Conservation (phyloP, 768 basidiomycete genomes). For the Obba rivulosa region DNA sequence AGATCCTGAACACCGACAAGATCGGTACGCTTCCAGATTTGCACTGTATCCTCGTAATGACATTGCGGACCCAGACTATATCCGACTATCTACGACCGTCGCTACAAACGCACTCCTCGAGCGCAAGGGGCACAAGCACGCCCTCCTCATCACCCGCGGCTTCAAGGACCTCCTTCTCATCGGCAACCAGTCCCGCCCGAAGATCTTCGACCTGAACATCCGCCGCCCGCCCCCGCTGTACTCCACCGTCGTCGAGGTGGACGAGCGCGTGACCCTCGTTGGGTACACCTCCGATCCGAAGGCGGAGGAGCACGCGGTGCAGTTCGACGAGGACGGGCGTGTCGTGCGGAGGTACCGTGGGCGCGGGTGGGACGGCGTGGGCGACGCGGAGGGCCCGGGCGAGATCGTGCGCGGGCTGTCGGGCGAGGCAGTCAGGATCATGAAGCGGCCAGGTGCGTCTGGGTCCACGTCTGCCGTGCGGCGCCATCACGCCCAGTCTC, state of each 20-base stretch:
- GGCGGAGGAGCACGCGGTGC: conserved; percentile 67
- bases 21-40: conserved; percentile 47
- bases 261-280: conserved; percentile 92
- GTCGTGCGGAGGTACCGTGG: conserved; percentile 68
- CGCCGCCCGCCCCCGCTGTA: conserved; percentile 74
- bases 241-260: conserved; percentile 65
- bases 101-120: conserved; percentile 96
- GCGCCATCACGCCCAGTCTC: neutral
- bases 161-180: conserved; percentile 91
- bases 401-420: conserved; percentile 77
- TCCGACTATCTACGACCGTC: conserved; percentile 89
- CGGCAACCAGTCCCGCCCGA: conserved; percentile 91
- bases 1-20: conserved; percentile 67
- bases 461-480: no score
- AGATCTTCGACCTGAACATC: conserved; percentile 93
- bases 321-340: conserved; percentile 70
- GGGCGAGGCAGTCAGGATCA: conserved; percentile 84
- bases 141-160: conserved; percentile 84
- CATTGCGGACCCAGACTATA: conserved; percentile 56
- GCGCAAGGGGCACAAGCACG: conserved; percentile 89
- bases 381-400: conserved; percentile 73
- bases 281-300: conserved; percentile 90
- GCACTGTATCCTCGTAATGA: neutral
- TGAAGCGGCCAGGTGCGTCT: conserved; percentile 61
- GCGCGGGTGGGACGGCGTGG: conserved; percentile 66